Evolutionary conservation across 2,329 filamentous ascomycete species (phyloP), one percentile per base, ranked within the genome.

Genomic region (Rugonectria rugulosa): DNA sequence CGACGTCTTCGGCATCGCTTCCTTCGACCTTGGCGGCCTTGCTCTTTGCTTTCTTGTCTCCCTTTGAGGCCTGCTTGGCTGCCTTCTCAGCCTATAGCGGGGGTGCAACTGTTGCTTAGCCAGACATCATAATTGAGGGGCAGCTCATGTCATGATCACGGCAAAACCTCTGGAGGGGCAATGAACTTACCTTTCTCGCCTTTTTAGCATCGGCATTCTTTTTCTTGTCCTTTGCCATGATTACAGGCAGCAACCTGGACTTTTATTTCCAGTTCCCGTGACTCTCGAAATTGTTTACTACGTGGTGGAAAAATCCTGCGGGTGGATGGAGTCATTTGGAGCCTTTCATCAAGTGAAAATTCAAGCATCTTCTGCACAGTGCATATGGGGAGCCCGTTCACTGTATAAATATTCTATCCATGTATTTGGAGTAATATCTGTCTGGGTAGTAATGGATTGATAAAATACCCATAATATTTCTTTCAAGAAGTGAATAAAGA

Each of bases 1-100:
- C 95, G 12, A 95, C 88, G 66, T 97, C 93, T 72, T 98, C 94
- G 42, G 84, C 91, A 72, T 97, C 94, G 70, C 91, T 94, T 72
- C 93, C 93, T 23, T 89, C 89, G 53, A 81, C 73, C 72, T 91
- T 88, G 64, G 90, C 85, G 12, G 81, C 79, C 73, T 89, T 90
- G 46, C 73, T 78, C 67, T 93, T 92, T 66, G 84, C 81, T 74
- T 92, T 96, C 73, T 96, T 96, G 68, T 95, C 92, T 23, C 89
- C 88, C 72, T 97, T 97, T 74, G 90, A 95, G 70, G 90, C 89
- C 73, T 95, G 90, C 77, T 96, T 96, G 62, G 81, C 79, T 64
- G 87, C 87, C 74, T 88, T 88, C 67, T 87, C 85, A 21, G 84
- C 83, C 70, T 79, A 37, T 50, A 29, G 51, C 52, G 29, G 42